Base-by-base conservation (phyloP, 257 asterid genomes). In the Nicotiana paniculata region DNA sequence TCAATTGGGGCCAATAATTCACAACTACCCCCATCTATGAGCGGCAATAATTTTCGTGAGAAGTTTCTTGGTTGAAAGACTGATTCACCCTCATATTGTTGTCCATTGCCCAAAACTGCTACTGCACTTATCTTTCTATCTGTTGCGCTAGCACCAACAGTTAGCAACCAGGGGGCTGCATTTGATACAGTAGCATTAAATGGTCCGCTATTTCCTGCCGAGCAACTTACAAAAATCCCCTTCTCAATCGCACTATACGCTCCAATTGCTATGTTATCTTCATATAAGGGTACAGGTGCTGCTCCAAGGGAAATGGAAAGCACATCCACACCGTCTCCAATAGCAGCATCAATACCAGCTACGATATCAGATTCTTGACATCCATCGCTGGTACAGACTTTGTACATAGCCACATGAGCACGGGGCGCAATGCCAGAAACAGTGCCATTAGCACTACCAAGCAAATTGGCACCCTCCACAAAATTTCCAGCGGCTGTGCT, bases 161-260 rank as follows among this genome's bases (percentile, higher is more conserved):
- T 86, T 12, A 86, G 88, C 67, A 83, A 81, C 85, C 88, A 83
- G 1, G 86, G 88, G 16, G 86, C 85, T 37, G 79, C 86, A 17
- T 86, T 86, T 1, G 78, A 66, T 33, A 86, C 12, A 61, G 86
- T 28, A 28, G 74, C 63, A n/a, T 18, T 54, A 1, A 0, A 2
- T 30, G 86, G 88, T 16, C 88, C 88, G 13, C 17, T 33, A 66
- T 86, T 83, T 16, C 86, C 84, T 12, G 88, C 86, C 0, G 88
- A 83, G 10, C 83, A 81, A 80, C 86, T 83, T 2, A 86, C 83
- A 5, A 83, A 83, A 66, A 86, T 69, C 11, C 88, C 88, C 39
- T 76, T 83, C 18, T 48, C 63, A 12, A 80, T 80, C 0, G 86
- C 88, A 1, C 85, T 78, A 55, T 80, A 86, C 7, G 85, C 67